Base-by-base conservation (phyloP, 495 filamentous ascomycete genomes). In the Clohesyomyces aquaticus region DNA sequence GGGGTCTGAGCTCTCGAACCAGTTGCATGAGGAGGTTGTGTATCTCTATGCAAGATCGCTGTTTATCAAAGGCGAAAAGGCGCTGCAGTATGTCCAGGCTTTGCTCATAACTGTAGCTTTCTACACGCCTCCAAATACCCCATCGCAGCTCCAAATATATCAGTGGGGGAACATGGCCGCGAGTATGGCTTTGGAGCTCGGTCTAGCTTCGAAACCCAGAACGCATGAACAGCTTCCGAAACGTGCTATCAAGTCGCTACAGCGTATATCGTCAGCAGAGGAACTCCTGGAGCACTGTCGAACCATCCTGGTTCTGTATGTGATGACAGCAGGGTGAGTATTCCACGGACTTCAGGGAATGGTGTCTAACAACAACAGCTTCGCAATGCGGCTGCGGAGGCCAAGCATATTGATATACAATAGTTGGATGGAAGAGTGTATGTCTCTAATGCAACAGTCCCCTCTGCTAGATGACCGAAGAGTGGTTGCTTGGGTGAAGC, bases 151-250 rank as follows among this genome's bases (percentile, higher is more conserved):
- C 51, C 81, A 85, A 55, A 77, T 80, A 43, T 83, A 81, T 65
- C 79, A 83, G 67, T 83, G 79, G 55, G 76, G 77, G 0, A 80
- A 82, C 52, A 82, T 83, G 62, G 81, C 81, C 14, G 77, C 79
- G 22, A 80, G 77, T 12, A 83, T 85, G 81, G 81, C 80, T 0
- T 59, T 83, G 59, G 82, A 83, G 58, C 77, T 85, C 29, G 81
- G 81, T 0, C 69, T 83, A 23, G 80, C 75, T 25, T 77, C 72
- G 16, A 78, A 78, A 63, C 64, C 68, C 38, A 51, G 64, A 21
- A 70, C 58, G 12, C 62, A 61, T 18, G 63, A 70, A 28, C 63
- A 70, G 25, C 35, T 70, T 10, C 67, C 67, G 10, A 63, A 66
- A 56, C 28, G 63, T n/a, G 48, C 58, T 4, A 45, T 58, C 11